These are phyloP conservation scores for Colletotrichum euphorbiae DNA, from an alignment of 2,329 filamentous ascomycete genomes.

Conservation along the genomic window DNA sequence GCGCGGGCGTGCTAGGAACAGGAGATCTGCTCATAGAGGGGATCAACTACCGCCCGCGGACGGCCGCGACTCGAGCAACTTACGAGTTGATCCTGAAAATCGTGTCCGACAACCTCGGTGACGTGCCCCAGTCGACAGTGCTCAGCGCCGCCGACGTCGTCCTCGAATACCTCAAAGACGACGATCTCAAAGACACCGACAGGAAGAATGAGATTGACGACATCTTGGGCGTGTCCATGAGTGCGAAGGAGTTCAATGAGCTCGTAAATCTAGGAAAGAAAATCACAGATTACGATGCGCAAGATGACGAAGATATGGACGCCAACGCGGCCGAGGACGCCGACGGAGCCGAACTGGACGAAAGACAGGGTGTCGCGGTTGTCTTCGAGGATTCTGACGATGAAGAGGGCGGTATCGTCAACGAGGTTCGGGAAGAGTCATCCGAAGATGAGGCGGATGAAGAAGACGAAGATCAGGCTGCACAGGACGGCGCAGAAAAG, in stretches of 20 bases:
- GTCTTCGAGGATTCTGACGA: conserved; percentile 95
- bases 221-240: conserved; percentile 84
- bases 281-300: conserved; percentile 97
- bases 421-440: conserved; percentile 89
- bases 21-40: conserved; percentile 91
- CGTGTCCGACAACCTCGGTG: conserved; percentile 87
- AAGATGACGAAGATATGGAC: conserved; percentile 91
- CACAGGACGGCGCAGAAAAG: conserved; percentile 60
- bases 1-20: conserved; percentile 83
- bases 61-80: conserved; percentile 88
- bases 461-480: conserved; percentile 70
- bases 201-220: conserved; percentile 99
- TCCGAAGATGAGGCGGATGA: conserved; percentile 81
- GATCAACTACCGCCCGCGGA: conserved; percentile 90
- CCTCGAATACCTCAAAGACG: conserved; percentile 92
- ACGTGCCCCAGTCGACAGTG: conserved; percentile 91
- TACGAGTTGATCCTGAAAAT: conserved; percentile 95
- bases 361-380: conserved; percentile 95
- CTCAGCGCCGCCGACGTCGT: conserved; percentile 94
- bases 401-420: conserved; percentile 81
- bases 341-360: conserved; percentile 84
- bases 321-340: conserved; percentile 72
- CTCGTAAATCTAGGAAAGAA: conserved; percentile 97
- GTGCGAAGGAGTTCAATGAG: conserved; percentile 94
- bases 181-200: conserved; percentile 95